A percentile compares a stretch with the other conserved stretches of the same genome.
Evolutionary conservation across 768 basidiomycete species (phyloP).

Genomic region (Holtermannia corniformis): DNA sequence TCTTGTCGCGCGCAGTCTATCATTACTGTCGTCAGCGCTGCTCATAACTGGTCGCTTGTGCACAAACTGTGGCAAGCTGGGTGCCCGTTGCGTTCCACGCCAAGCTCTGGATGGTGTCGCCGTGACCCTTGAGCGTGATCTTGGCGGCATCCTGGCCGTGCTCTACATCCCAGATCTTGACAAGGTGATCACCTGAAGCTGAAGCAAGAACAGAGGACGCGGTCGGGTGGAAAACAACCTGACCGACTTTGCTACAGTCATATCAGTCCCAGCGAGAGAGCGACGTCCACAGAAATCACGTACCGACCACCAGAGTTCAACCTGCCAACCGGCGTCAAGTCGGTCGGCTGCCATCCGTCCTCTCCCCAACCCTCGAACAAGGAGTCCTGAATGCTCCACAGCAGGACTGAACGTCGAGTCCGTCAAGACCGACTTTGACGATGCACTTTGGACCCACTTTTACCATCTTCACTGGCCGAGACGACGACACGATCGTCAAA

Average conservation of each 20-base stretch:
- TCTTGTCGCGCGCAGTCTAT: conserved; percentile 80
- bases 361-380: conserved; percentile 75
- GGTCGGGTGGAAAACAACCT: conserved; percentile 87
- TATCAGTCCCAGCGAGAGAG: background rate
- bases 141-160: conserved; percentile 54
- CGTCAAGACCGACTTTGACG: background rate
- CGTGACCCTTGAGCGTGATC: conserved; percentile 60
- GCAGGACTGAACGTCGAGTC: conserved; percentile 53
- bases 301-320: conserved; percentile 38
- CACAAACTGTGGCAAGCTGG: conserved; percentile 56
- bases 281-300: conserved; percentile 1
- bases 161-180: conserved; percentile 86
- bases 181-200: conserved; percentile 70
- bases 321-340: conserved; percentile 60
- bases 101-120: conserved; percentile 77
- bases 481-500: conserved; percentile 85
- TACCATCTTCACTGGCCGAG: conserved; percentile 88
- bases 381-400: conserved; percentile 74
- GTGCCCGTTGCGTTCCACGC: conserved; percentile 74
- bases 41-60: background rate
- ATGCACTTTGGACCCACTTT: conserved; percentile 42
- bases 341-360: conserved; percentile 70
- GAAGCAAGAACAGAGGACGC: conserved; percentile 72
- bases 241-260: conserved; percentile 71
- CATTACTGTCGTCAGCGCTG: background rate